Conservation (phyloP, 1,284 basidiomycete genomes). For the Leccinum fallax region DNA sequence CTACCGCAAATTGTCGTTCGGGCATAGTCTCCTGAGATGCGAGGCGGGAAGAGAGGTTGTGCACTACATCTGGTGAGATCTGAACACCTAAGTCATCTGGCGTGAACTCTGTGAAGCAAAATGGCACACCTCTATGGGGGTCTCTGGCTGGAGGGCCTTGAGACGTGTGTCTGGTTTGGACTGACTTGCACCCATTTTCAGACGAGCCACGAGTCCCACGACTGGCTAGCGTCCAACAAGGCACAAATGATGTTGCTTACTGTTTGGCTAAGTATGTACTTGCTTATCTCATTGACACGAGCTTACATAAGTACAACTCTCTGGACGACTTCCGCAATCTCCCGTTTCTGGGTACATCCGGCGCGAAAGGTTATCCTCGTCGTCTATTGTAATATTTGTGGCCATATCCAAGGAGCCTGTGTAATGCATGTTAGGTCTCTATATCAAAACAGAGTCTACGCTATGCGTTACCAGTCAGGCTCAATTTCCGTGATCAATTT, state of each 20-base stretch:
- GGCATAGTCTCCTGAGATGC: conserved; percentile 58
- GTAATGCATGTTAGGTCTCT: conserved; percentile 3
- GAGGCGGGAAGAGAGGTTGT: conserved; percentile 67
- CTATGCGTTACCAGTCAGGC: conserved; percentile 52
- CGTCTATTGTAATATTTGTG: conserved; percentile 46
- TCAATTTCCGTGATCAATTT: conserved; percentile 61
- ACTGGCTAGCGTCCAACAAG: not conserved
- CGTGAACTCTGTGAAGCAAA: conserved; percentile 2
- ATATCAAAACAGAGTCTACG: not conserved
- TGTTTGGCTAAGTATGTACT: conserved; percentile 15
- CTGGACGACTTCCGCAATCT: not conserved
- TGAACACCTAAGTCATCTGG: conserved; percentile 31
- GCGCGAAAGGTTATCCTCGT: not conserved
- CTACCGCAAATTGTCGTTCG: conserved; percentile 70
- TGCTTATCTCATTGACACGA: too few relatives aligned
- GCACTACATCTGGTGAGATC: conserved; percentile 78
- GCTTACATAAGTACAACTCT: not conserved
- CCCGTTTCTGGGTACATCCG: too few relatives aligned
- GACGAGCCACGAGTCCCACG: not conserved
- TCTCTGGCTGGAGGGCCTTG: conserved; percentile 64
- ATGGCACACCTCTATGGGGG: conserved; percentile 60
- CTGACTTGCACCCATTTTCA: conserved; percentile 65
- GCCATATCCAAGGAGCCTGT: conserved; percentile 52
- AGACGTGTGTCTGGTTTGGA: conserved; percentile 57
- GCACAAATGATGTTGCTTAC: conserved; percentile 15